A percentile compares a stretch with the other conserved stretches of the same genome.
Evolutionary conservation across 495 filamentous ascomycete species (phyloP).

Genomic region (Aspergillus indologenus): DNA sequence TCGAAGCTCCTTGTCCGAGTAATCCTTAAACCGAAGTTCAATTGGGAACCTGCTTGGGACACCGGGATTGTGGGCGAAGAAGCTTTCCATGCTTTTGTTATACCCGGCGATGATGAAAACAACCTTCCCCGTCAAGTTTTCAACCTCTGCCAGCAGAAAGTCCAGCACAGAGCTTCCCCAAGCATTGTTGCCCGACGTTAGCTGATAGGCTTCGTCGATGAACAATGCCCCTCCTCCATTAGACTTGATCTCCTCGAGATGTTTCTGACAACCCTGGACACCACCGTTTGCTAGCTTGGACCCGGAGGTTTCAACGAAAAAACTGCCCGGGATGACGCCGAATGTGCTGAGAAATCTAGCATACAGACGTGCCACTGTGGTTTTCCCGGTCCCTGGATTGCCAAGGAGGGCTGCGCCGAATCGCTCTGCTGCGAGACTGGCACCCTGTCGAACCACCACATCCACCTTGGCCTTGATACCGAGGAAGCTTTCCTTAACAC

Average conservation of each 20-base stretch:
- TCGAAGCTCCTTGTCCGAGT: slow-evolving; percentile 62
- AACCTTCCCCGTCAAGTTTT: slow-evolving; percentile 70
- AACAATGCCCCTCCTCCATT: slow-evolving; percentile 64
- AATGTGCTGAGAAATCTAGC: slow-evolving; percentile 63
- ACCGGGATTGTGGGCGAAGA: slow-evolving; percentile 76
- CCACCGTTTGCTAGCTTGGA: slow-evolving; percentile 63
- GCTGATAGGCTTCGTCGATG: slow-evolving; percentile 77
- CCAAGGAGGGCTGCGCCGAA: slow-evolving; percentile 66
- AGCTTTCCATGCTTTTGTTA: slow-evolving; percentile 70
- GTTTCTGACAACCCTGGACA: slow-evolving; percentile 52
- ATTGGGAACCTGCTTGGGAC: slow-evolving; percentile 69
- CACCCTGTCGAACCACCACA: slow-evolving; percentile 51
- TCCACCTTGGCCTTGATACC: slow-evolving; percentile 68
- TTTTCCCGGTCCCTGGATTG: slow-evolving; percentile 87
- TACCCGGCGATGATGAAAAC: slow-evolving; percentile 79
- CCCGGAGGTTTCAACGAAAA: slow-evolving; percentile 66
- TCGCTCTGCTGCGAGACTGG: slow-evolving; percentile 55
- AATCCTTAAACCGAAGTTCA: slow-evolving; percentile 65
- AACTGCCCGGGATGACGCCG: slow-evolving; percentile 49
- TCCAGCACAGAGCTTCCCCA: slow-evolving; percentile 60
- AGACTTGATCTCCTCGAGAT: slow-evolving; percentile 53
- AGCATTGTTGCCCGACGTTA: slow-evolving; percentile 43
- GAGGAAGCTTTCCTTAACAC: slow-evolving; percentile 62
- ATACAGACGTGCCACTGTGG: slow-evolving; percentile 76
- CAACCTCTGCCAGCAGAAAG: slow-evolving; percentile 70